phyloP scores from a whole-genome alignment of 495 filamentous ascomycete genomes.

The Glonium stellatum region DNA sequence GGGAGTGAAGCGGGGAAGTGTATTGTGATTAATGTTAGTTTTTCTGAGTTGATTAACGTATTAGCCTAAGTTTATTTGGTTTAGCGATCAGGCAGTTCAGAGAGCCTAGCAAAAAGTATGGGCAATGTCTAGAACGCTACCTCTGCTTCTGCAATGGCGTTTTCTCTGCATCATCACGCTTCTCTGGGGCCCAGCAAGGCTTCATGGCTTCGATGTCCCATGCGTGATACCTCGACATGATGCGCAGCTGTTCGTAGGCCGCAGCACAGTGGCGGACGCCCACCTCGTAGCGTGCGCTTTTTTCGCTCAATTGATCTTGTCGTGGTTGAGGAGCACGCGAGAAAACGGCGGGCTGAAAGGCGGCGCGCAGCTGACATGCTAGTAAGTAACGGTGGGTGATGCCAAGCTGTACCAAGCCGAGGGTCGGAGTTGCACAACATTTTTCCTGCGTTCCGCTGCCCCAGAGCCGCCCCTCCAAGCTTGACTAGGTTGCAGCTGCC shows the following conservation, averaged over 20 bases:
- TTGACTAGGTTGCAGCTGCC: background rate
- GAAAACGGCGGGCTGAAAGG: too few species aligned
- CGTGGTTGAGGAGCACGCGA: too few species aligned
- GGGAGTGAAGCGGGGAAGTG: conserved; percentile 7
- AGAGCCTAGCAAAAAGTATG: background rate
- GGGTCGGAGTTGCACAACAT: background rate
- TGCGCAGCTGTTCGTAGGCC: background rate
- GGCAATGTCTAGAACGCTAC: background rate
- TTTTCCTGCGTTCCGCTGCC: background rate
- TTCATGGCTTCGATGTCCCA: conserved; percentile 5
- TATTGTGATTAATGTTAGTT: background rate
- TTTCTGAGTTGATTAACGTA: background rate
- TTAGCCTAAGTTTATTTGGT: background rate
- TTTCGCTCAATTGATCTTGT: too few species aligned
- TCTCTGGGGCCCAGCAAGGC: background rate
- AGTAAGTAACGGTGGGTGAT: too few species aligned
- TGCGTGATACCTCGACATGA: background rate
- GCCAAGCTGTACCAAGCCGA: background rate
- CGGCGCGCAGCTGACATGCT: too few species aligned
- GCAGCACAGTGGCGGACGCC: background rate
- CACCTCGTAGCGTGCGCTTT: too few species aligned
- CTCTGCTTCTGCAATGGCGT: background rate
- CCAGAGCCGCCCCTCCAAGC: background rate
- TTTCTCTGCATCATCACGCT: conserved; percentile 2
- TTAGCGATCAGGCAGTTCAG: background rate